Base-by-base conservation (phyloP, 352 stramenopile genomes). In the Thraustochytrium sp. region DNA sequence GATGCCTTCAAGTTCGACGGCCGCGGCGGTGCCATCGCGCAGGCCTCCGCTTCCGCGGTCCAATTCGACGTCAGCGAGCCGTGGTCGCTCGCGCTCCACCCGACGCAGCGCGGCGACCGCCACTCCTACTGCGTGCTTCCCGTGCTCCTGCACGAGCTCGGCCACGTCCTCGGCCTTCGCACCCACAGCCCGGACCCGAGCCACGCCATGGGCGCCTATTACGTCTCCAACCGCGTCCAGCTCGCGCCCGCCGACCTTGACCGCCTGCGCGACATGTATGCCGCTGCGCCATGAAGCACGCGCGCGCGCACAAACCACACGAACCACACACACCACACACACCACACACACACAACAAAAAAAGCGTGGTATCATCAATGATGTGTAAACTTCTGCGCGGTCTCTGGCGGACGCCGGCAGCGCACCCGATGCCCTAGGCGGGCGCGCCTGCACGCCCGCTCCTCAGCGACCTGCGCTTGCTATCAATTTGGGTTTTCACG, bases 71-170 rank as follows among this genome's bases (percentile, higher is more conserved):
- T 48, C 36, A 26, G 16, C 34, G 75, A 84, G 75, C 5, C 9
- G 4, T 84, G 75, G 75, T 34, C 49, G 31, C 46, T 63, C 3
- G 11, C 68, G 29, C 31, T 37, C 29, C 23, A 73, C 13, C 44
- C 8, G 4, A 23, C 13, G 2, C 36, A 42, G 56, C 8, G 54
- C 3, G 53, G 31, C 46, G 68, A 53, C 21, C 48, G 31, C 55
- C 23, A 73, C 29, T 8, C 37, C 11, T 59, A 34, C 51, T 34
- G 31, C 16, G 51, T 59, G 21, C 51, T 59, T 31, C 56, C 75
- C 42, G 56, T 84, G n/a, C 4, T 48, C 23, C 42, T 84, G 9
- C 75, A 84, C 75, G 75, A 84, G 49, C 18, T 84, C n/a, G 75
- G 56, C 54, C 75, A 84, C 49, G 31, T 42, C 29, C 75, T 84